Conservation (phyloP, 208 protist species). For the Borovskyia barvae region DNA sequence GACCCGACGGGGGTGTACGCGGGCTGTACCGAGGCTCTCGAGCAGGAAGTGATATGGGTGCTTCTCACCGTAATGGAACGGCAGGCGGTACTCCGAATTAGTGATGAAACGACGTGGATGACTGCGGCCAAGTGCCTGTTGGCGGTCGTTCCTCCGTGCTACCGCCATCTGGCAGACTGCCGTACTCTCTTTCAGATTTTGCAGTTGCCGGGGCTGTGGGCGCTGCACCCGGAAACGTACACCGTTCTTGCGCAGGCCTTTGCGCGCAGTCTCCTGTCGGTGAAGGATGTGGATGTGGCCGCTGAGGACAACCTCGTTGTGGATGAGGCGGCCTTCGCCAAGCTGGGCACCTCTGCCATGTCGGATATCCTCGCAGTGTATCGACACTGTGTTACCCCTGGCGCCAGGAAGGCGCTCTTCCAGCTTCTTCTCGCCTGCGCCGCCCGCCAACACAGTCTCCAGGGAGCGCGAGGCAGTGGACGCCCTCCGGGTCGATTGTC, state of each 20-base stretch:
- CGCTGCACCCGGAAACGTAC: slow-evolving; percentile 57
- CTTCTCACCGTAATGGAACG: slow-evolving; percentile 54
- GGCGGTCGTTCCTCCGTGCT: slow-evolving; percentile 50
- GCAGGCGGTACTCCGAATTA: slow-evolving; percentile 50
- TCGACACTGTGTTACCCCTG: slow-evolving; percentile 53
- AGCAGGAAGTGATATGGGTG: slow-evolving; percentile 82
- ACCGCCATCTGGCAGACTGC: slow-evolving; percentile 60
- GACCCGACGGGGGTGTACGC: slow-evolving; percentile 61
- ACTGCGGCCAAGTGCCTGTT: slow-evolving; percentile 78
- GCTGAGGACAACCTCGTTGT: slow-evolving; percentile 27
- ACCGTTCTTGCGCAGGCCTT: slow-evolving; percentile 61
- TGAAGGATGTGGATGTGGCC: slow-evolving; percentile 27
- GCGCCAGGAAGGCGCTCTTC: slow-evolving; percentile 61
- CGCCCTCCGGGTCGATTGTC: slow-evolving; percentile 8
- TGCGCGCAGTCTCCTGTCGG: slow-evolving; percentile 46
- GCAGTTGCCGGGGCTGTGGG: slow-evolving; percentile 50
- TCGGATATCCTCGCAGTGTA: slow-evolving; percentile 56
- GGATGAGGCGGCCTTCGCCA: slow-evolving; percentile 37
- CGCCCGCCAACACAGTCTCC: slow-evolving; percentile 24
- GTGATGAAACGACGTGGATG: slow-evolving; percentile 73
- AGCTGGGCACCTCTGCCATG: slow-evolving; percentile 49
- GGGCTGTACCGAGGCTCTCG: slow-evolving; percentile 71
- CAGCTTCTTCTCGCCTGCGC: slow-evolving; percentile 73
- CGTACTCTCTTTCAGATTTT: slow-evolving; percentile 64
- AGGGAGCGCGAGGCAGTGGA: slow-evolving; percentile 4